Evolutionary conservation across 805 yeast species (phyloP).

Genomic region (Zygosaccharomyces pseudorouxii): DNA sequence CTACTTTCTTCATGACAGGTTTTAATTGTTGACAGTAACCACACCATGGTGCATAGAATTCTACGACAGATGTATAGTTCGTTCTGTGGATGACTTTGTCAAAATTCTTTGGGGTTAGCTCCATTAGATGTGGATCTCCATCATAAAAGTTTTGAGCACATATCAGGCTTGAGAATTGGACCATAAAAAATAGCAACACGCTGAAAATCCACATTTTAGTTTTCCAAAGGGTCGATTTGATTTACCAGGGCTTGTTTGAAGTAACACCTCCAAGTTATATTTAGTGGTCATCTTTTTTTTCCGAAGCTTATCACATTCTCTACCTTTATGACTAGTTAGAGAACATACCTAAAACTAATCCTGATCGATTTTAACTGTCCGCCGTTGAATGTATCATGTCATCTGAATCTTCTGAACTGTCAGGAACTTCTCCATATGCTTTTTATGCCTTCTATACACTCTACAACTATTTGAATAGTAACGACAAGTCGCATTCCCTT

Average conservation of each 20-base stretch:
- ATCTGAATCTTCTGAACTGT: slow-evolving; percentile 3
- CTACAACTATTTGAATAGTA: slow-evolving; percentile 17
- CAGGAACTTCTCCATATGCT: slow-evolving; percentile 28
- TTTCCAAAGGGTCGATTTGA: not conserved
- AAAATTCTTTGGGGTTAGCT: slow-evolving; percentile 54
- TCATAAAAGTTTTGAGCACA: slow-evolving; percentile 32
- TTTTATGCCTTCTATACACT: slow-evolving; percentile 34
- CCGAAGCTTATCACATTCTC: not conserved
- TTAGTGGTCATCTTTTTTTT: not conserved
- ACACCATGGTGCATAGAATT: slow-evolving; percentile 98
- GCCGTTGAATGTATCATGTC: too few species aligned
- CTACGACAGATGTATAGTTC: slow-evolving; percentile 76
- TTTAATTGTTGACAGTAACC: slow-evolving; percentile 80
- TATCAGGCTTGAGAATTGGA: slow-evolving; percentile 6
- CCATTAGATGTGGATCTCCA: slow-evolving; percentile 43
- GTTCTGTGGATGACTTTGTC: slow-evolving; percentile 60
- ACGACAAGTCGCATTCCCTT: not conserved
- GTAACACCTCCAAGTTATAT: not conserved
- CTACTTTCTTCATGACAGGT: slow-evolving; percentile 61
- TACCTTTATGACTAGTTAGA: too few species aligned
- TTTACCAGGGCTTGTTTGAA: not conserved
- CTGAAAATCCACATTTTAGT: slow-evolving; percentile 5
- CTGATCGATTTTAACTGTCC: not conserved
- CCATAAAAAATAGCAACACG: slow-evolving; percentile 2
- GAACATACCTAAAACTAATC: not conserved